Percentiles rank a stretch among this genome's conserved stretches.
Evolutionary conservation across 2,329 filamentous ascomycete species (phyloP).

Genomic region (Sclerotinia spermophila): DNA sequence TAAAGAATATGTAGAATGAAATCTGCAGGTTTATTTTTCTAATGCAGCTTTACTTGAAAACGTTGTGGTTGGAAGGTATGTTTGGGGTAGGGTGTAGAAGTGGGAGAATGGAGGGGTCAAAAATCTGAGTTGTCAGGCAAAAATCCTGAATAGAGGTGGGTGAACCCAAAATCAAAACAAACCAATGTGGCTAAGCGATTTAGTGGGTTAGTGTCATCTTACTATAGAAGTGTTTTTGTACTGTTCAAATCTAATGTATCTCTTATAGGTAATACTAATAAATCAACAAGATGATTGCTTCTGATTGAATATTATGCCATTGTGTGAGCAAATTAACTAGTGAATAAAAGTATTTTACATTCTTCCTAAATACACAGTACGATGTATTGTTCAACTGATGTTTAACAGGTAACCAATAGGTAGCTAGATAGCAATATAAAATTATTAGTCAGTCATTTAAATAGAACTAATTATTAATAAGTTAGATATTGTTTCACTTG

Average conservation of each 20-base stretch:
- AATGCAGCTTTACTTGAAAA: conserved; percentile 8
- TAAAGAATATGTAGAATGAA: neutral
- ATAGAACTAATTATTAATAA: neutral
- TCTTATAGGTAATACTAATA: too few relatives aligned
- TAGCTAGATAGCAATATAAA: neutral
- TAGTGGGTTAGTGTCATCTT: conserved; percentile 1
- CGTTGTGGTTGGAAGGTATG: conserved; percentile 14
- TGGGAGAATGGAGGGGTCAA: conserved; percentile 19
- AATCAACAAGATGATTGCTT: neutral
- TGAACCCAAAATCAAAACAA: conserved; percentile 12
- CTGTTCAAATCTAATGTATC: neutral
- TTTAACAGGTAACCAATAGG: neutral
- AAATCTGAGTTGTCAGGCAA: conserved; percentile 20
- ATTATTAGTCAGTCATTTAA: too few relatives aligned
- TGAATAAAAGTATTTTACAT: neutral
- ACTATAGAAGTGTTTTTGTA: too few relatives aligned
- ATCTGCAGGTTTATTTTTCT: conserved; percentile 4
- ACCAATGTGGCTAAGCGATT: conserved; percentile 14
- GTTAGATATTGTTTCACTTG: too few relatives aligned
- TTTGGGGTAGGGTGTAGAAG: conserved; percentile 12
- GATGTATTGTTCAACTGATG: neutral
- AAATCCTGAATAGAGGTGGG: neutral
- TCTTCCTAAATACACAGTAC: neutral
- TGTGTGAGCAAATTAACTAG: neutral
- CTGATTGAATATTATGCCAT: neutral